A percentile compares a stretch with the other conserved stretches of the same genome.
These are phyloP conservation scores for Viola odorata DNA, from an alignment of 345 rosid species.

Conservation along the genomic window DNA sequence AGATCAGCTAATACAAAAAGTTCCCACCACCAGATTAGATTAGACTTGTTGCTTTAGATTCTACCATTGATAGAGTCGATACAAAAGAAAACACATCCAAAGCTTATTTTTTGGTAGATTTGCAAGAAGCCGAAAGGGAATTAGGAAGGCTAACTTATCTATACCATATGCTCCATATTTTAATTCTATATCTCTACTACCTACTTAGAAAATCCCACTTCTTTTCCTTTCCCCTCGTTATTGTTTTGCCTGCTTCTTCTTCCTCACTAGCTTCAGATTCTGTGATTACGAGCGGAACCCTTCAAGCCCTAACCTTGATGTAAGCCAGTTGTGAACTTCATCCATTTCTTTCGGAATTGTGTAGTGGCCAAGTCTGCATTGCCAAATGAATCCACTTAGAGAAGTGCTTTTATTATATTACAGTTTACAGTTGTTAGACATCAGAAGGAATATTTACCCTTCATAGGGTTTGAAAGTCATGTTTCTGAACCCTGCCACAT, in stretches of 20 bases:
- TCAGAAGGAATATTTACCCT: constrained; percentile 39
- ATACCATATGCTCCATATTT: constrained; percentile 32
- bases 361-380: constrained; percentile 79
- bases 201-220: constrained; percentile 12
- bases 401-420: background rate
- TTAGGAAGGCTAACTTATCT: constrained; percentile 25
- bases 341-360: constrained; percentile 85
- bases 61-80: constrained; percentile 14
- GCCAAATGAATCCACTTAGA: constrained; percentile 9
- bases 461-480: constrained; percentile 62
- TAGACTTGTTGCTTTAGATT: constrained; percentile 1
- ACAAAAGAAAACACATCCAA: constrained; percentile 17
- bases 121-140: constrained; percentile 21
- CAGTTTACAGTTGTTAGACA: background rate
- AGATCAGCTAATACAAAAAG: constrained; percentile 11
- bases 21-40: constrained; percentile 10
- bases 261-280: constrained; percentile 14
- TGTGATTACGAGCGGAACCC: constrained; percentile 35
- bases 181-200: constrained; percentile 10
- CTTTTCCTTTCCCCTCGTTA: constrained; percentile 13
- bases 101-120: constrained; percentile 24
- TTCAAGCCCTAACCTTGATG: constrained; percentile 65
- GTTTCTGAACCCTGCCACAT: constrained; percentile 59
- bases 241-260: constrained; percentile 15
- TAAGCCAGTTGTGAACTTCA: constrained; percentile 71